Conservation (phyloP, 2,329 filamentous ascomycete species). For the Colletotrichum truncatum region DNA sequence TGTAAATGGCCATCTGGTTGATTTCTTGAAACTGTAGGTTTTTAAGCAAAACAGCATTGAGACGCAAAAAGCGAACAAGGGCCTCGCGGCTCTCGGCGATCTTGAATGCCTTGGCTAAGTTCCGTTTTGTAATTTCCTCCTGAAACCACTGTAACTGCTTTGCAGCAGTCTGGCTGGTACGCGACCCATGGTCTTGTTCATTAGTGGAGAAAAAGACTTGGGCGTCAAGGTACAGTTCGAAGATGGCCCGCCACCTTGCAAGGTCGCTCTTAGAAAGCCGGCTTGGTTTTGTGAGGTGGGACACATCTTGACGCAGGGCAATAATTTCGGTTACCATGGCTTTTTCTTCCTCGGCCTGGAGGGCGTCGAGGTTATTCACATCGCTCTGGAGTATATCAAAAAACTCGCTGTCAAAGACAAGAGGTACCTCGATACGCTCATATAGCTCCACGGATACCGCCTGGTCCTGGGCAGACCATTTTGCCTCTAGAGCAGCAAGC, state of each 20-base stretch:
- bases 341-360: constrained; percentile 74
- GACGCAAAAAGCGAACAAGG: constrained; percentile 72
- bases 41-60: constrained; percentile 81
- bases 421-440: constrained; percentile 73
- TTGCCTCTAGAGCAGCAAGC: background rate
- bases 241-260: constrained; percentile 81
- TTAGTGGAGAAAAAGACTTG: constrained; percentile 84
- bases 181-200: constrained; percentile 74
- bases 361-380: constrained; percentile 71
- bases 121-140: constrained; percentile 68
- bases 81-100: constrained; percentile 71
- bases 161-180: constrained; percentile 72
- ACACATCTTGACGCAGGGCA: constrained; percentile 71
- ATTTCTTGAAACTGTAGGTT: constrained; percentile 87
- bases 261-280: constrained; percentile 73
- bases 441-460: background rate
- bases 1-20: constrained; percentile 79
- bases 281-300: constrained; percentile 70
- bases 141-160: constrained; percentile 78
- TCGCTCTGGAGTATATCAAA: constrained; percentile 80
- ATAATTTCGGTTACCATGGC: constrained; percentile 71
- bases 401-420: constrained; percentile 82
- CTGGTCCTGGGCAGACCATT: constrained; percentile 32
- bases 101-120: constrained; percentile 70
- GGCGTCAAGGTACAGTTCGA: constrained; percentile 82